Conservation (phyloP, 2,329 filamentous ascomycete genomes). For the Didymella sp. region DNA sequence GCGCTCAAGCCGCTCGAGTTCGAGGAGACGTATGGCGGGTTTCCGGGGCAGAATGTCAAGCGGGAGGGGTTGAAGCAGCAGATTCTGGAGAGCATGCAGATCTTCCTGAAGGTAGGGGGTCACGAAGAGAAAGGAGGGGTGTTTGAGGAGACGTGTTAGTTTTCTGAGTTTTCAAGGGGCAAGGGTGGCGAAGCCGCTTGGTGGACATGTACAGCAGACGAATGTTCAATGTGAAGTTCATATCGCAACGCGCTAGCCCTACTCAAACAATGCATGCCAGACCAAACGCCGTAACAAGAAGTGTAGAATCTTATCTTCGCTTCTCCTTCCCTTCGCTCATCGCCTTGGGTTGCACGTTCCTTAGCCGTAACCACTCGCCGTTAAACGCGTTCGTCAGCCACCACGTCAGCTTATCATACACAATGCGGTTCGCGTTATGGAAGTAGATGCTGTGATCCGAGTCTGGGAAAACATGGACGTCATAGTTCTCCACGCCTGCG, state of each 20-base stretch:
- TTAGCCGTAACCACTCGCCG: constrained; percentile 80
- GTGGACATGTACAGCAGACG: too few species aligned
- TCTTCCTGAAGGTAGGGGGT: constrained; percentile 66
- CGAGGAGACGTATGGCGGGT: constrained; percentile 70
- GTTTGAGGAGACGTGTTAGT: constrained; percentile 31
- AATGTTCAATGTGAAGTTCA: not conserved
- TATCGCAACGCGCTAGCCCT: too few species aligned
- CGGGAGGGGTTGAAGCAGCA: constrained; percentile 64
- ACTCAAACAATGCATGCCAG: not conserved
- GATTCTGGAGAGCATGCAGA: constrained; percentile 78
- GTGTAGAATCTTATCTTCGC: constrained; percentile 16
- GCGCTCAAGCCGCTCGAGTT: constrained; percentile 69
- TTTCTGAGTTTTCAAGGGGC: too few species aligned
- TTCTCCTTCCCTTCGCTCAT: constrained; percentile 32
- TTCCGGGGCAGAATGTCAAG: constrained; percentile 68
- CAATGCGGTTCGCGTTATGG: constrained; percentile 87
- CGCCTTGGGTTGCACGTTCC: constrained; percentile 58
- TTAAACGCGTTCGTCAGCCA: constrained; percentile 99
- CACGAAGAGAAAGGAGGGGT: constrained; percentile 52
- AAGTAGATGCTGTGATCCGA: constrained; percentile 95
- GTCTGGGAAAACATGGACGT: constrained; percentile 95
- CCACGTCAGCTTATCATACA: constrained; percentile 86
- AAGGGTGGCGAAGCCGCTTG: too few species aligned
- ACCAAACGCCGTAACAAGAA: not conserved
- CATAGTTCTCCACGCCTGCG: constrained; percentile 85